Base-by-base conservation (phyloP, 2,329 filamentous ascomycete species). In the Dendrostoma leiphaemia region DNA sequence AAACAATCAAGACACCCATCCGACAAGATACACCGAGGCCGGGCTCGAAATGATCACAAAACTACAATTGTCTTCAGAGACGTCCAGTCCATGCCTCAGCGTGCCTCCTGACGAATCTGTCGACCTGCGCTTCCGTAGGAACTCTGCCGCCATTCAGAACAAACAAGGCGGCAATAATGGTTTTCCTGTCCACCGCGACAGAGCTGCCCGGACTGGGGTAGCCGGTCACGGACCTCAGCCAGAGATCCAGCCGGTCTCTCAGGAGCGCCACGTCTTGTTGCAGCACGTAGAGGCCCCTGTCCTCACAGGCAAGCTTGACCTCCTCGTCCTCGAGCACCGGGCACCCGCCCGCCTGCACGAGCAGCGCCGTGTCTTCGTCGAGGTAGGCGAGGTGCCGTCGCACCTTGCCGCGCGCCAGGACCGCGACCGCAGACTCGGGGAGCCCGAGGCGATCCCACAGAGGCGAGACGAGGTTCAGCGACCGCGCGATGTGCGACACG, bases 301-400 rank as follows among this genome's bases (percentile, higher is more conserved):
- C 88, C 54, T 83, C 78, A 63, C 88, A 88, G 13, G 90, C 90
- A 56, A 90, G 78, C 57, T 74, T 72, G 19, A 91, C 72, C 74
- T 95, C 90, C 35, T 82, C 80, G 7, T 71, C 71, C 59, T 79
- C 79, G 62, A 95, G 72, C 21, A 71, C 78, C 3, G 65, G 60
- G 5, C 81, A 77, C 0, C 86, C 88, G 1, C 88, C 89, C 44
- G 82, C 80, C 34, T 76, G 72, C 17, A 77, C 64, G 45, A 97
- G 79, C 67, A 93, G 73, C 59, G 65, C 70, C 70, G 95, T 90
- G 71, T 97, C 92, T 34, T 78, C 71, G 43, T 78, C 78, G 58
- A 97, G 67, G 65, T 89, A 90, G 37, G 77, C 71, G 61, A 90
- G 71, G 59, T 80, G 76, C 61, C 73, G 71, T 48, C 63, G 62